Conservation (phyloP, 345 rosid genomes). For the Lepidium aucheri region DNA sequence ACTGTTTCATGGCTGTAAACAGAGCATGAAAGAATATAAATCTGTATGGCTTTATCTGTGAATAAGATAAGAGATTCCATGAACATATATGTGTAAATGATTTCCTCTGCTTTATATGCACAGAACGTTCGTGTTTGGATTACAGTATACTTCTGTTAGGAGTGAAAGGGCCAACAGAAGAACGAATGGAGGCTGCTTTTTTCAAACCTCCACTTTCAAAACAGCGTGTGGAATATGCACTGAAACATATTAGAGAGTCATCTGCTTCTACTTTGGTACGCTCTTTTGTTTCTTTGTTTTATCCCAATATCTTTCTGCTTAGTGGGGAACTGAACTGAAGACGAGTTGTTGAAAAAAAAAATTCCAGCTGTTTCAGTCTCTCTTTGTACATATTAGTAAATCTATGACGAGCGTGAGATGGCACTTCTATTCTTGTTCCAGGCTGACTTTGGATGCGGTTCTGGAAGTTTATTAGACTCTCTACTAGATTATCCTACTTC, state of each 20-base stretch:
- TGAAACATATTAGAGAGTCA: slow-evolving; percentile 65
- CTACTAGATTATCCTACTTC: slow-evolving; percentile 67
- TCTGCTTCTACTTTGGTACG: slow-evolving; percentile 65
- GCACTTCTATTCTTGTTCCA: slow-evolving; percentile 19
- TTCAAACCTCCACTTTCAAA: slow-evolving; percentile 93
- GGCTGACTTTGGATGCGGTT: slow-evolving; percentile 94
- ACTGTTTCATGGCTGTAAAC: not conserved
- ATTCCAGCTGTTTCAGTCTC: not conserved
- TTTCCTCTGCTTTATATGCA: slow-evolving; percentile 6
- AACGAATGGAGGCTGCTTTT: slow-evolving; percentile 91
- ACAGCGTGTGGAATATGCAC: slow-evolving; percentile 89
- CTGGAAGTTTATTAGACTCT: slow-evolving; percentile 87
- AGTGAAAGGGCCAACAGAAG: slow-evolving; percentile 72
- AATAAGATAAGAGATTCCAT: not conserved
- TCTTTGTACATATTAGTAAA: not conserved
- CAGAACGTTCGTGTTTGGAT: slow-evolving; percentile 43
- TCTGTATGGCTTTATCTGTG: not conserved
- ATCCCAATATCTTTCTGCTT: not conserved
- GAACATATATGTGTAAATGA: not conserved
- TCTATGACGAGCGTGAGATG: not conserved
- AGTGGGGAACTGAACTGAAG: not conserved
- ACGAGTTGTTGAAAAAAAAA: no score
- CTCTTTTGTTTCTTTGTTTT: not conserved
- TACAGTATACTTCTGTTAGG: slow-evolving; percentile 45
- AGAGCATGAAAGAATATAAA: not conserved